Conservation (phyloP, 106 monocot species). For the Xerophyta viscosa region DNA sequence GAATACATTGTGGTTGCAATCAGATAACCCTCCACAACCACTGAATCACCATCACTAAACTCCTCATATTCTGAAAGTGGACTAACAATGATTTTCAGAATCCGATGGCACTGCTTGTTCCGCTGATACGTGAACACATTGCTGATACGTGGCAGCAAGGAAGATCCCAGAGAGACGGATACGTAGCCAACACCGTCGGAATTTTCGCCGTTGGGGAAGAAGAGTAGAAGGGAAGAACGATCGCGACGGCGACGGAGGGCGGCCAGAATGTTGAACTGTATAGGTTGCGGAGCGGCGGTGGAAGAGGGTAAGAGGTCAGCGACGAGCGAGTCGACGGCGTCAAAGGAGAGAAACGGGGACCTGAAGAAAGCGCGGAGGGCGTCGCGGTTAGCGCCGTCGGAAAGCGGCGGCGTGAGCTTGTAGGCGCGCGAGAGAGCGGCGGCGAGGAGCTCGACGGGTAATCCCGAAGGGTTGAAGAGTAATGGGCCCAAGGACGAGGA, state of each 20-base stretch:
- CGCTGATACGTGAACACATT: slow-evolving; percentile 23
- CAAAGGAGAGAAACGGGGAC: slow-evolving; percentile 7
- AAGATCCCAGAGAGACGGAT: slow-evolving; percentile 6
- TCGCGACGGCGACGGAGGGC: slow-evolving; percentile 18
- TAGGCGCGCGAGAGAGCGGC: slow-evolving; percentile 6
- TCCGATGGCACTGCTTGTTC: slow-evolving; percentile 46
- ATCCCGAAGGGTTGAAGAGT: slow-evolving; percentile 9
- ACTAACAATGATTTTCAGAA: slow-evolving; percentile 21
- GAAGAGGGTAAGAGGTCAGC: slow-evolving; percentile 1
- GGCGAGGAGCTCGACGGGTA: background rate
- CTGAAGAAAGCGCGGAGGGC: slow-evolving; percentile 1
- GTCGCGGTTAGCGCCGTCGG: slow-evolving; percentile 2
- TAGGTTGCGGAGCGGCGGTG: background rate
- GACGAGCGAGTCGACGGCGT: slow-evolving; percentile 7
- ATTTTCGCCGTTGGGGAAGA: slow-evolving; percentile 70
- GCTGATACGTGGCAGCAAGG: background rate
- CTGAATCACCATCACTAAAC: background rate
- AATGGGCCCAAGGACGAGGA: slow-evolving; percentile 4
- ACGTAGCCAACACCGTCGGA: slow-evolving; percentile 33
- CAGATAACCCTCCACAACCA: slow-evolving; percentile 35
- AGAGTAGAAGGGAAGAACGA: slow-evolving; percentile 18
- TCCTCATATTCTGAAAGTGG: background rate
- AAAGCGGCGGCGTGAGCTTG: background rate
- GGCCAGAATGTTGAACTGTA: slow-evolving; percentile 18
- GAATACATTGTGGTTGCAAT: slow-evolving; percentile 61